A percentile compares a stretch with the other conserved stretches of the same genome.
These are phyloP conservation scores for Aurifilum marmelostoma DNA, from an alignment of 2,329 filamentous ascomycete species.

Conservation along the genomic window DNA sequence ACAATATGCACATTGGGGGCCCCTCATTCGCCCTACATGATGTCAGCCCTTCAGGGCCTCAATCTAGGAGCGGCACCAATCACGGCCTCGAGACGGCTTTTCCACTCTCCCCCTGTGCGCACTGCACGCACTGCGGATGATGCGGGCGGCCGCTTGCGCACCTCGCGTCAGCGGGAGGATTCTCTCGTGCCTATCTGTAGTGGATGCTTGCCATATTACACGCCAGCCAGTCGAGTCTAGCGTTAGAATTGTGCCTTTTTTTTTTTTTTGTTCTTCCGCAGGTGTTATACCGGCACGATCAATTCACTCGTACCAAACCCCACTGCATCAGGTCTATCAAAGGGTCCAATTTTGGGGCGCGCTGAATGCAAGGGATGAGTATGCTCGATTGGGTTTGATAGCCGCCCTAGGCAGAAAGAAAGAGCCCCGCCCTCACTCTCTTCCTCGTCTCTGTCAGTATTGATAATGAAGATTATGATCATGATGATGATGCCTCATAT, in stretches of 20 bases:
- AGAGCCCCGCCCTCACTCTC: neutral
- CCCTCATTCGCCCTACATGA: neutral
- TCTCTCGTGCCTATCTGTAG: constrained; percentile 8
- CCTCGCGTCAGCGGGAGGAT: constrained; percentile 25
- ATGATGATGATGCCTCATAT: neutral
- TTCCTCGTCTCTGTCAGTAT: neutral
- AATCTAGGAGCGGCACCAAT: neutral
- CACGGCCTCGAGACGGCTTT: neutral
- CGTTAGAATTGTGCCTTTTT: neutral
- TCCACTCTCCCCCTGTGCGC: no score
- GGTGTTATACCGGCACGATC: no score
- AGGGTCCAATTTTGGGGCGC: neutral
- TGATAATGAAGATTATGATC: neutral
- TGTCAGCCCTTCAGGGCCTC: neutral
- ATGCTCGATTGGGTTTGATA: neutral
- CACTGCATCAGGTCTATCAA: neutral
- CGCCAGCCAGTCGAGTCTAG: neutral
- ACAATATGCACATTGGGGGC: neutral
- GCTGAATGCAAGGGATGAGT: neutral
- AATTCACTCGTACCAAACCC: neutral
- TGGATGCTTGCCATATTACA: neutral
- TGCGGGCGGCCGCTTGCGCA: neutral
- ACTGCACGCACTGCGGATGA: neutral
- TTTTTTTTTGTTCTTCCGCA: neutral
- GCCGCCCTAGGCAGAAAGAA: neutral